A percentile compares a stretch with the other conserved stretches of the same genome.
These are phyloP conservation scores for Chytridiales sp. DNA, from an alignment of 371 early-diverging fungal species.

Conservation along the genomic window DNA sequence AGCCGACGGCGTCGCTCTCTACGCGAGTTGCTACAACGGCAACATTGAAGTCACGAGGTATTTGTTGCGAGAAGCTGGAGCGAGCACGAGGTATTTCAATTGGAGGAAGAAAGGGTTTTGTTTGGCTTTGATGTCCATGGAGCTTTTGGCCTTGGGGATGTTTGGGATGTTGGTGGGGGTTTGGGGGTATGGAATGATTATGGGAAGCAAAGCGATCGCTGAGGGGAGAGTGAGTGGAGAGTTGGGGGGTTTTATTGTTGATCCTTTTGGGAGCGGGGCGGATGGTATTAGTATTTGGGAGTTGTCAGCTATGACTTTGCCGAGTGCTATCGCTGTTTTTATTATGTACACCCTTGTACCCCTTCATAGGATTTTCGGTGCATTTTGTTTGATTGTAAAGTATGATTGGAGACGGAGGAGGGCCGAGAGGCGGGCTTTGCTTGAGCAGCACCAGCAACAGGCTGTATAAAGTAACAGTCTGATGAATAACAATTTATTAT, in stretches of 20 bases:
- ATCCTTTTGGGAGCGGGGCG: neutral
- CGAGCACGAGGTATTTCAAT: slow-evolving; percentile 12
- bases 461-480: too few relatives aligned
- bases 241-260: neutral
- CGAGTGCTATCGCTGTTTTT: slow-evolving; percentile 21
- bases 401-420: slow-evolving; percentile 20
- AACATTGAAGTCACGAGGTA: slow-evolving; percentile 26
- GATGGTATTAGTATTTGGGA: slow-evolving; percentile 17
- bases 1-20: slow-evolving; percentile 34
- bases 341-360: slow-evolving; percentile 36
- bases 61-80: slow-evolving; percentile 13
- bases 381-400: slow-evolving; percentile 10
- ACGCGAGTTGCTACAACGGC: slow-evolving; percentile 31
- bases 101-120: slow-evolving; percentile 22
- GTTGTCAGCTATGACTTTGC: slow-evolving; percentile 33
- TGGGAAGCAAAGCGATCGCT: too few relatives aligned
- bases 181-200: slow-evolving; percentile 13
- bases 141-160: slow-evolving; percentile 31
- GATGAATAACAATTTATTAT: too few relatives aligned
- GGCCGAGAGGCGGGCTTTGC: slow-evolving; percentile 1
- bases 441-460: too few relatives aligned
- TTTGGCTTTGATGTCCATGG: slow-evolving; percentile 24
- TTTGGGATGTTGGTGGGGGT: slow-evolving; percentile 24
- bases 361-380: slow-evolving; percentile 26
- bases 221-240: too few relatives aligned